Conservation (phyloP, 768 basidiomycete species). For the Suillus americanus region DNA sequence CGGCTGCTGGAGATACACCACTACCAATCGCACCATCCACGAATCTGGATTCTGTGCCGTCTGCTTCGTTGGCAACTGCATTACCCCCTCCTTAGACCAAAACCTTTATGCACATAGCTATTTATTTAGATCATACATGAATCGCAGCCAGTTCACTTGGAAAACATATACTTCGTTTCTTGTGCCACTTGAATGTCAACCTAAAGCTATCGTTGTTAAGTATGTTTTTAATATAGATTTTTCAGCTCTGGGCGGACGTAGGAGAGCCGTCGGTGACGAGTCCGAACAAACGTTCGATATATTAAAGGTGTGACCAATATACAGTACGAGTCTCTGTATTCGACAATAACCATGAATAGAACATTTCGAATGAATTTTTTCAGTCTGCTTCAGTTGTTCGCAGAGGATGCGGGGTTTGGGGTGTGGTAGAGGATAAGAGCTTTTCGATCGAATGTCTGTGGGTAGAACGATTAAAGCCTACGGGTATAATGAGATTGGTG, state of each 20-base stretch:
- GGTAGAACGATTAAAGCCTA: not conserved
- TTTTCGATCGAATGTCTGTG: not conserved
- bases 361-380: not conserved
- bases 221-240: not conserved
- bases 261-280: not conserved
- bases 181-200: not conserved
- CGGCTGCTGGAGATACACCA: slow-evolving; percentile 31
- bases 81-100: not conserved
- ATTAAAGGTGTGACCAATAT: not conserved
- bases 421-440: not conserved
- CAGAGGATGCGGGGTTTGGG: too few species aligned
- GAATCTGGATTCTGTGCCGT: not conserved
- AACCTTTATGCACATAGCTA: not conserved
- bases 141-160: not conserved
- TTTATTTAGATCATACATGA: slow-evolving; percentile 8
- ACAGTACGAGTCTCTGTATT: not conserved
- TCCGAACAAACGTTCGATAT: not conserved
- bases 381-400: not conserved
- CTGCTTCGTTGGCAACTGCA: not conserved
- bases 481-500: not conserved
- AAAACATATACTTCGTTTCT: not conserved
- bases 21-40: not conserved
- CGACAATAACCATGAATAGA: not conserved
- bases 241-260: not conserved
- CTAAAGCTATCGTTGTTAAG: not conserved